Base-by-base conservation (phyloP, 2,329 filamentous ascomycete species). In the Ascochyta rabiei region DNA sequence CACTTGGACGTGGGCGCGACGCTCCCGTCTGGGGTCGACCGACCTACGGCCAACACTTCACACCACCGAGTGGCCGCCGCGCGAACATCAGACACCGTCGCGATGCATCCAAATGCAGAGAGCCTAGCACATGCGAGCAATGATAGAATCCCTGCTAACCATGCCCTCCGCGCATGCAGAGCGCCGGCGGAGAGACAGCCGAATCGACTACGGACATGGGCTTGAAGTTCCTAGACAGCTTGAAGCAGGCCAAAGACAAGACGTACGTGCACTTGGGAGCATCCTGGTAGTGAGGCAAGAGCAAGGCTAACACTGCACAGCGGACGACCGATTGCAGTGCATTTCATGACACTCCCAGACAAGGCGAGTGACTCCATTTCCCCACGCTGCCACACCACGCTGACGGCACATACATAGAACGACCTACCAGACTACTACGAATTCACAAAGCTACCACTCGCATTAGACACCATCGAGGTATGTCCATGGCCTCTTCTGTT, bases 231-330 rank as follows among this genome's bases (percentile, higher is more conserved):
- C 78, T 96, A 39, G 86, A 90, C 48, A 86, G 88, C 69, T 84
- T 96, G 69, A 87, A 87, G 65, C 82, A 85, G 61, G 91, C 90
- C 19, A 85, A 86, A 59, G 91, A 96, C 75, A 96, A 96, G 79
- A 90, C 84, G 90, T 93, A 82, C 68, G 84, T 80, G 54, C 57
- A 61, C 56, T 8, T 53, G 30, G 15, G 26, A 46, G 19, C 30
- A 37, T 23, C 30, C 39, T 34, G 19, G 24, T 6, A 33, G 42
- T 38, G 37, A 42, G 26, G 30, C 31, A 30, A 50, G 30, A 30
- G 37, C 28, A 18, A 18, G 30, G 62, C 69, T 74, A 60, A 74
- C 61, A 56, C 15, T 44, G 38, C 61, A 57, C 71, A 81, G 78
- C 47, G 89, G 90, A 57, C 89, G 90, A 41, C 82, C 82, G 8